Conservation (phyloP, 441 rosid species). For the Populus hybrid region DNA sequence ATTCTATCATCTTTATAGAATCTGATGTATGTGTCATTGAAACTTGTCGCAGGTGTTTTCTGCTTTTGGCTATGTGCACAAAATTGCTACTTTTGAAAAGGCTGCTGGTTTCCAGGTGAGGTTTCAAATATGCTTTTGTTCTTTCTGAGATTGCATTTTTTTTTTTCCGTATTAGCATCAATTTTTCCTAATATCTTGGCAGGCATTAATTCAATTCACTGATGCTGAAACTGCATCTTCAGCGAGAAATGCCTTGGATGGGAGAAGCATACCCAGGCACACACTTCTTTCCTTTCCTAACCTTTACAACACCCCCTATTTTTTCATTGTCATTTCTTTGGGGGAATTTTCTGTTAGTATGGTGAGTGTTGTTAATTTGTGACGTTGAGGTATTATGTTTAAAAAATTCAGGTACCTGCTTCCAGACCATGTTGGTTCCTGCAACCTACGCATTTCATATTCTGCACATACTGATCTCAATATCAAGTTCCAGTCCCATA, state of each 20-base stretch:
- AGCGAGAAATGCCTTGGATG: slow-evolving; percentile 88
- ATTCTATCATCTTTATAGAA: slow-evolving; percentile 9
- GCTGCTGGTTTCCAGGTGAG: slow-evolving; percentile 97
- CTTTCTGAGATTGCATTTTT: slow-evolving; percentile 1
- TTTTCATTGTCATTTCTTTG: not conserved
- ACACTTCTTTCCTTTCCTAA: slow-evolving; percentile 18
- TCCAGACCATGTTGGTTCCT: slow-evolving; percentile 73
- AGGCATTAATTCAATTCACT: slow-evolving; percentile 93
- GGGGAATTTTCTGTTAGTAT: not conserved
- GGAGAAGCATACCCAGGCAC: slow-evolving; percentile 94
- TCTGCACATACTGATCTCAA: slow-evolving; percentile 98
- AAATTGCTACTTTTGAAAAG: slow-evolving; percentile 97
- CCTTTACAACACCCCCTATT: not conserved
- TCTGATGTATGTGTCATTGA: slow-evolving; percentile 19
- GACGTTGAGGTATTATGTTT: not conserved
- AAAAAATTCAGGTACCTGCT: slow-evolving; percentile 69
- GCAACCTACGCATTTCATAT: slow-evolving; percentile 87
- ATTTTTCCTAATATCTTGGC: slow-evolving; percentile 23
- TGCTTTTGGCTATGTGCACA: slow-evolving; percentile 98
- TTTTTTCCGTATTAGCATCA: slow-evolving; percentile 12
- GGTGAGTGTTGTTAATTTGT: not conserved
- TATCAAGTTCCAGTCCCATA: slow-evolving; percentile 97
- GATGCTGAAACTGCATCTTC: slow-evolving; percentile 91
- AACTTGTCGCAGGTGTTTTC: slow-evolving; percentile 79
- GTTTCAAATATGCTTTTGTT: slow-evolving; percentile 7